Evolutionary conservation across 257 asterid species (phyloP).

Genomic region (Jacaranda mimosifolia): DNA sequence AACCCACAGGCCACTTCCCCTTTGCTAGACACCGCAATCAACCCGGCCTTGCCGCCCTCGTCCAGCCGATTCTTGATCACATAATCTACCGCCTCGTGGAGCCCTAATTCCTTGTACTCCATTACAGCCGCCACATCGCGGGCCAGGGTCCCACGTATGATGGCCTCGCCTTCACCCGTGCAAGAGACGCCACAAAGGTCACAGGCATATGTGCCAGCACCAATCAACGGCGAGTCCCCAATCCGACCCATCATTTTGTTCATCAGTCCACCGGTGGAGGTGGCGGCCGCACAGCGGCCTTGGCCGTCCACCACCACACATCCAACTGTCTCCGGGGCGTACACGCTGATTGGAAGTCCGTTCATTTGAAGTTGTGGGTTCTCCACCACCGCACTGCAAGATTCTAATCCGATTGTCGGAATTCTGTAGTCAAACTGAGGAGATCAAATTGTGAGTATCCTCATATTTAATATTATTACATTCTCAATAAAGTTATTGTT

Average conservation of each 20-base stretch:
- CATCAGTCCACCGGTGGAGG: slow-evolving; percentile 97
- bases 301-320: slow-evolving; percentile 89
- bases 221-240: slow-evolving; percentile 94
- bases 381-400: slow-evolving; percentile 61
- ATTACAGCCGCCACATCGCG: slow-evolving; percentile 96
- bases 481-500: no score
- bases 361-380: slow-evolving; percentile 80
- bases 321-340: slow-evolving; percentile 94
- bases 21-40: slow-evolving; percentile 82
- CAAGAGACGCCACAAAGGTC: slow-evolving; percentile 87
- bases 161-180: slow-evolving; percentile 99
- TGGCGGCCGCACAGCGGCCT: slow-evolving; percentile 94
- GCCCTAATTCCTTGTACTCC: slow-evolving; percentile 85
- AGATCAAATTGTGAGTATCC: not conserved
- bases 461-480: no score
- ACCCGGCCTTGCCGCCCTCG: slow-evolving; percentile 82
- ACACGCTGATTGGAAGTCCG: slow-evolving; percentile 83
- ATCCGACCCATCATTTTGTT: slow-evolving; percentile 88
- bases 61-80: slow-evolving; percentile 79
- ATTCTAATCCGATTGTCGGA: slow-evolving; percentile 59
- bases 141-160: slow-evolving; percentile 91
- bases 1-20: slow-evolving; percentile 93
- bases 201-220: slow-evolving; percentile 90
- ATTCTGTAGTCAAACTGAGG: slow-evolving; percentile 81
- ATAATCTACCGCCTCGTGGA: slow-evolving; percentile 84